Evolutionary conservation across 2,329 filamentous ascomycete species (phyloP).

Genomic region (Ophiostoma montium): DNA sequence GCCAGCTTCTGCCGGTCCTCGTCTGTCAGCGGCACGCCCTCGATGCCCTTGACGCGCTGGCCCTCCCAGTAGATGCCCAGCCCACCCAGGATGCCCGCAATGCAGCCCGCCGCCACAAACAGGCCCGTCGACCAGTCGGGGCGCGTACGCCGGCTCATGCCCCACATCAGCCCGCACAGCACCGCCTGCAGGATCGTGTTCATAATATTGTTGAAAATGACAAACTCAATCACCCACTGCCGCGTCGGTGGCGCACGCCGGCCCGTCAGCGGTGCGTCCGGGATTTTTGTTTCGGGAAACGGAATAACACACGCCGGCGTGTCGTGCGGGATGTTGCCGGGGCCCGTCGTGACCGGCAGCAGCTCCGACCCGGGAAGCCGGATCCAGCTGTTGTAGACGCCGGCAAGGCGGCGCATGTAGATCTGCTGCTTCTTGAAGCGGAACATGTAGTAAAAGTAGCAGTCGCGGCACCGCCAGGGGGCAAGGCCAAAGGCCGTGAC

Average conservation of each 20-base stretch:
- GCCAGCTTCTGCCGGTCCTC: constrained; percentile 36
- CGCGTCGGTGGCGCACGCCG: constrained; percentile 51
- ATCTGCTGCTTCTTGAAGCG: constrained; percentile 33
- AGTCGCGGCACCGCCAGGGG: constrained; percentile 71
- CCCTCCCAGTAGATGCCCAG: constrained; percentile 58
- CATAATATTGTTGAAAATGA: constrained; percentile 63
- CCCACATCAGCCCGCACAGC: constrained; percentile 74
- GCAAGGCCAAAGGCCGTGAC: constrained; percentile 74
- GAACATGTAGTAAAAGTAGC: constrained; percentile 58
- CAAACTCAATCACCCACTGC: constrained; percentile 64
- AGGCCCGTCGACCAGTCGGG: constrained; percentile 68
- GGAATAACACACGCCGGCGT: constrained; percentile 39
- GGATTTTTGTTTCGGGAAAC: constrained; percentile 46
- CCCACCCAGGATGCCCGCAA: constrained; percentile 54
- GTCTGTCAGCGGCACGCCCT: constrained; percentile 52
- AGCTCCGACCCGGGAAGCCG: constrained; percentile 52
- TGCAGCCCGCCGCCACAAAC: constrained; percentile 61
- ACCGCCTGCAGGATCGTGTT: constrained; percentile 68
- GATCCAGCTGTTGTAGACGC: constrained; percentile 64
- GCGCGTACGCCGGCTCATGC: constrained; percentile 55
- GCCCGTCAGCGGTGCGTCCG: constrained; percentile 57
- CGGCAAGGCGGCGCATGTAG: constrained; percentile 54
- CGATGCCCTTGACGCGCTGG: constrained; percentile 54
- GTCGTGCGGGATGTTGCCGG: constrained; percentile 30
- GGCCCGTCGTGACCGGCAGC: constrained; percentile 38